Percentiles rank a stretch among this genome's conserved stretches.
These are phyloP conservation scores for Acacia concinna DNA, from an alignment of 331 rosid genomes.

Conservation along the genomic window DNA sequence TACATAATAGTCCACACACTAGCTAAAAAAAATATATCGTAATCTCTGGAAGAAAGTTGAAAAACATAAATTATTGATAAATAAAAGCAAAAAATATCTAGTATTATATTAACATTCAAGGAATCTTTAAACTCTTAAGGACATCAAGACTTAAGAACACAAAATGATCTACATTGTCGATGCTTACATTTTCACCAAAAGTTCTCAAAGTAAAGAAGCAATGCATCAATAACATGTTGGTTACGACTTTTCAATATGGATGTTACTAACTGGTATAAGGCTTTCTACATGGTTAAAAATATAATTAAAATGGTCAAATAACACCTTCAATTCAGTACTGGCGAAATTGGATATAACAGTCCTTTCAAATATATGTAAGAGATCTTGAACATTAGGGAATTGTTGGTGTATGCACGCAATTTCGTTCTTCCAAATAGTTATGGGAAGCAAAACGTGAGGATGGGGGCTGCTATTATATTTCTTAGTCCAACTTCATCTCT, in stretches of 20 bases:
- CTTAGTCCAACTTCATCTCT: conserved; percentile 20
- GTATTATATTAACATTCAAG: neutral
- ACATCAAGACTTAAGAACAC: neutral
- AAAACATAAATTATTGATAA: neutral
- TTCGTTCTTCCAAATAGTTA: conserved; percentile 15
- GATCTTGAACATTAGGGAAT: neutral
- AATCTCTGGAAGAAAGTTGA: neutral
- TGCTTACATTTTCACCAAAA: neutral
- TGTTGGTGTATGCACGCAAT: no score
- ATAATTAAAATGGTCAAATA: neutral
- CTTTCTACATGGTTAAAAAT: neutral
- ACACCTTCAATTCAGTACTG: neutral
- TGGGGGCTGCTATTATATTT: neutral
- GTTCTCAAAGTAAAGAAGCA: neutral
- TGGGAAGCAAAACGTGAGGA: neutral
- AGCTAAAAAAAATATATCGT: neutral
- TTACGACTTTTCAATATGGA: neutral
- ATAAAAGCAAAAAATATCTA: neutral
- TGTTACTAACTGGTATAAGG: neutral
- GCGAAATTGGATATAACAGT: neutral
- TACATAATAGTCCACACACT: no score
- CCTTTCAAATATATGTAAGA: neutral
- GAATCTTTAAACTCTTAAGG: neutral
- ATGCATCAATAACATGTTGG: neutral
- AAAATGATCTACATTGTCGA: neutral